Conservation (phyloP, 2,329 filamentous ascomycete genomes). For the Neurospora sp. region DNA sequence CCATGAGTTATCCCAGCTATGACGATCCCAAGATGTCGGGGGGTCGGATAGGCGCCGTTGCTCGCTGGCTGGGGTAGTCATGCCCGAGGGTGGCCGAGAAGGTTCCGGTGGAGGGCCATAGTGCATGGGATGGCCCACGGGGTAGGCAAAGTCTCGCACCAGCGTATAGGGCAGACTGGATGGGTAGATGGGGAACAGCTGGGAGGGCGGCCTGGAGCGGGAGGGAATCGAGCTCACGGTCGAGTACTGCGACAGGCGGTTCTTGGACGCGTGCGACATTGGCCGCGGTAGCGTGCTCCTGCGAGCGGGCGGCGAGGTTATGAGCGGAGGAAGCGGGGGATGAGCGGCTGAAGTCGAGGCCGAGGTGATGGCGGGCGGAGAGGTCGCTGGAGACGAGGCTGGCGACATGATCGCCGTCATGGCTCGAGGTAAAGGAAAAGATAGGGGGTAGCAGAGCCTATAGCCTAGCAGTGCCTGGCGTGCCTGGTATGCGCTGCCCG, state of each 20-base stretch:
- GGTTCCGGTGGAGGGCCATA: constrained; percentile 81
- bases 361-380: constrained; percentile 40
- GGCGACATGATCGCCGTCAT: constrained; percentile 49
- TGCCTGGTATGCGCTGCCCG: not conserved
- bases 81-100: constrained; percentile 59
- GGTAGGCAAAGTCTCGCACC: constrained; percentile 94
- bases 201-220: constrained; percentile 70
- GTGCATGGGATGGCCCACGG: constrained; percentile 72
- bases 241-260: constrained; percentile 77
- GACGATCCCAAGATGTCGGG: constrained; percentile 65
- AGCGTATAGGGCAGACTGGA: constrained; percentile 81
- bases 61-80: constrained; percentile 80
- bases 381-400: constrained; percentile 43
- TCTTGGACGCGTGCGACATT: constrained; percentile 68
- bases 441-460: not conserved
- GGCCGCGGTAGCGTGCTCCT: constrained; percentile 54
- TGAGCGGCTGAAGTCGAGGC: constrained; percentile 39
- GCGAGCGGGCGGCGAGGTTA: constrained; percentile 47
- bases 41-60: constrained; percentile 72
- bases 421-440: constrained; percentile 24
- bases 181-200: constrained; percentile 72
- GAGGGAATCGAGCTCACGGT: constrained; percentile 51
- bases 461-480: not conserved
- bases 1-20: constrained; percentile 46
- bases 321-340: constrained; percentile 44